Conservation (phyloP, 108 stramenopile genomes). For the Parietichytrium sp. region DNA sequence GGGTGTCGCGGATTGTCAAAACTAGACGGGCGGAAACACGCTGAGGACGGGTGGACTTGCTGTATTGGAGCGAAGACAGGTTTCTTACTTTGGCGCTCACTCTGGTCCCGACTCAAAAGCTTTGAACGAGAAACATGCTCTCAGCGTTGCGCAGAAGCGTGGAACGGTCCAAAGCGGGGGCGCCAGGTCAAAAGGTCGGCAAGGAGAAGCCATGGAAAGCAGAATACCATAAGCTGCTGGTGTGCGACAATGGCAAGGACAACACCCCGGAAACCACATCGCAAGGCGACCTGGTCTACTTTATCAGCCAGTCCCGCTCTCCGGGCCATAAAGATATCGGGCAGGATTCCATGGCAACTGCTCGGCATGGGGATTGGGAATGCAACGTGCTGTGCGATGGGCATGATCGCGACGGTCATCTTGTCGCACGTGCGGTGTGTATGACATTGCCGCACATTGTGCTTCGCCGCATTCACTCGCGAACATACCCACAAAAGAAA, state of each 20-base stretch:
- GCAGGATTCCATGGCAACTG: background rate
- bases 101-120: too few species aligned
- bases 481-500: background rate
- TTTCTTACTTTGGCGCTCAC: too few species aligned
- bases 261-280: background rate
- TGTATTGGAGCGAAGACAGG: too few species aligned
- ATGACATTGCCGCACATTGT: background rate
- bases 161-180: too few species aligned
- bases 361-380: background rate
- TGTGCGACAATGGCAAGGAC: conserved; percentile 34
- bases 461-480: background rate
- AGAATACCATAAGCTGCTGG: conserved; percentile 33
- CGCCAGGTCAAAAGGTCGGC: too few species aligned
- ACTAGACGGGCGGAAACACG: too few species aligned
- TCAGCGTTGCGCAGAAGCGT: too few species aligned
- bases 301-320: conserved; percentile 19
- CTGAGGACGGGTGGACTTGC: too few species aligned
- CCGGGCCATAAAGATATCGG: conserved; percentile 22
- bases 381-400: conserved; percentile 31
- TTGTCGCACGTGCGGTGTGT: conserved; percentile 6
- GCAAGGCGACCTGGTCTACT: background rate
- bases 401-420: conserved; percentile 24
- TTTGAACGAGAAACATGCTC: too few species aligned
- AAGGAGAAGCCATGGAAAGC: too few species aligned
- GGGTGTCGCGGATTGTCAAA: too few species aligned